These are phyloP conservation scores for Penicillium sp. DNA, from an alignment of 2,329 filamentous ascomycete species.

Conservation along the genomic window DNA sequence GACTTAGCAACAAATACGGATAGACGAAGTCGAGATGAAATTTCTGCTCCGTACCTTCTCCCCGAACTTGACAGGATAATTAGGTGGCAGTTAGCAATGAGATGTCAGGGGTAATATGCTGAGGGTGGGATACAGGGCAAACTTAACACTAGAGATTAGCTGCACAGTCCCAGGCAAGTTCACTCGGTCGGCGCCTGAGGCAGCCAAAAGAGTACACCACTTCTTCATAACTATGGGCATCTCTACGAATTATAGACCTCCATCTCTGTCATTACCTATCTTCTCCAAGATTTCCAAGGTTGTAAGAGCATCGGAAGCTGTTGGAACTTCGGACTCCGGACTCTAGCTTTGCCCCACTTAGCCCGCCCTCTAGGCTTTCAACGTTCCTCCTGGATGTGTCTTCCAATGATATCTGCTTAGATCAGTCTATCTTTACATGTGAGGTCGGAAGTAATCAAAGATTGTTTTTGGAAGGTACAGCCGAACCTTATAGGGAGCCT, in stretches of 20 bases:
- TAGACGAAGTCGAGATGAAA: neutral
- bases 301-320: neutral
- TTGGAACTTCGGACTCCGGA: neutral
- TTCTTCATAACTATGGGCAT: no score
- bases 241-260: neutral
- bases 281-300: neutral
- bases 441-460: neutral
- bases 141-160: neutral
- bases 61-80: neutral
- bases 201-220: neutral
- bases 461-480: slow-evolving; percentile 18
- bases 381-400: neutral
- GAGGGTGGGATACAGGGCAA: neutral
- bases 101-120: neutral
- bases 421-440: no score
- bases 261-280: neutral
- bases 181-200: neutral
- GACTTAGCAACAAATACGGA: neutral
- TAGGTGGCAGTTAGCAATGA: neutral
- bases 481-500: slow-evolving; percentile 6
- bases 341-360: neutral
- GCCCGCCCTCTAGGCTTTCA: neutral
- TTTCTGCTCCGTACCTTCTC: neutral
- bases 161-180: neutral
- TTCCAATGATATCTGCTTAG: neutral